Evolutionary conservation across 225 moss, liverwort and hornwort genomes (phyloP).

Genomic region (Sphagnum contortum): DNA sequence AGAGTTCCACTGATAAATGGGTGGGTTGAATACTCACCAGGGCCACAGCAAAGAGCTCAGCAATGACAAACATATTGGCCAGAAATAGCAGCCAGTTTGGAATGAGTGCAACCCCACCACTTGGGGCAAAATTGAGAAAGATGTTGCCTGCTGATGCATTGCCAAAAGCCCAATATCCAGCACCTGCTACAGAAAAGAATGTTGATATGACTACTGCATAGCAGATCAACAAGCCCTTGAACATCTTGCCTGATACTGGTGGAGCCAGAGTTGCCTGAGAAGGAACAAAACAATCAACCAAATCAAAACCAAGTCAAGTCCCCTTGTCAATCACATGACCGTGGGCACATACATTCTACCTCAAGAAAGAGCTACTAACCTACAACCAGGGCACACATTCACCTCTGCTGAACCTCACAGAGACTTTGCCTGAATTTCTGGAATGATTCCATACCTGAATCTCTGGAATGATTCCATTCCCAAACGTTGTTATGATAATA

Average conservation of each 20-base stretch:
- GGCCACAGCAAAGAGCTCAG: slow-evolving; percentile 42
- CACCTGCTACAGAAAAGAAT: slow-evolving; percentile 37
- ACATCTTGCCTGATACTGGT: slow-evolving; percentile 28
- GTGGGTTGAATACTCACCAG: slow-evolving; percentile 19
- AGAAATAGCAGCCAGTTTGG: slow-evolving; percentile 48
- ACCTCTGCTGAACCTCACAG: too few relatives aligned
- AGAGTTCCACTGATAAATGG: too few relatives aligned
- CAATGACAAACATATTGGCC: slow-evolving; percentile 35
- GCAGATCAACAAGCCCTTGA: slow-evolving; percentile 39
- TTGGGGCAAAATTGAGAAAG: slow-evolving; percentile 34
- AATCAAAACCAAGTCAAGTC: neutral
- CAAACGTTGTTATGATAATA: slow-evolving; percentile 22
- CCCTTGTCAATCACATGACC: neutral
- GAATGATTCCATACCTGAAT: neutral
- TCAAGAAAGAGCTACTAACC: too few relatives aligned
- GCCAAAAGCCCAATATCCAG: slow-evolving; percentile 61
- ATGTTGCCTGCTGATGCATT: slow-evolving; percentile 42
- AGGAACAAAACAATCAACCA: neutral
- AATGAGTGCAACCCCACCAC: slow-evolving; percentile 19
- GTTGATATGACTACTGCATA: slow-evolving; percentile 42
- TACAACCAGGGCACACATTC: too few relatives aligned
- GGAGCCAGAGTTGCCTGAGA: slow-evolving; percentile 7
- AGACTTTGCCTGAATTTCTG: too few relatives aligned
- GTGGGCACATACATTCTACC: too few relatives aligned
- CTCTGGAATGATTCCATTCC: slow-evolving; percentile 5